Evolutionary conservation across 305 asterid species (phyloP).

Genomic region (Solanum hybrid): DNA sequence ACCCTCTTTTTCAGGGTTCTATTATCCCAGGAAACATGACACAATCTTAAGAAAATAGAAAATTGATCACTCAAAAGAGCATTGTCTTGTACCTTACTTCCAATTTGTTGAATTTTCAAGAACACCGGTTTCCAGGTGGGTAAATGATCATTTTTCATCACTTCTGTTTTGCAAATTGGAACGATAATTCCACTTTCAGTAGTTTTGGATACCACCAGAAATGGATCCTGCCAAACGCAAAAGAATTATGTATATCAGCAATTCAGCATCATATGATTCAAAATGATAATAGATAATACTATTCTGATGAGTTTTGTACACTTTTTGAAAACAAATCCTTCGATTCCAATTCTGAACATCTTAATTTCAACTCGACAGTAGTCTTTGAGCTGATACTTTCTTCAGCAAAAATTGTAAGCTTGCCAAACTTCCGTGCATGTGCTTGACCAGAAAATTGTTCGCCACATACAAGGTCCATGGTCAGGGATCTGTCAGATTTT

Average conservation of each 20-base stretch:
- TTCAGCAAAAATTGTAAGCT: constrained; percentile 68
- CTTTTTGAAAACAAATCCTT: constrained; percentile 92
- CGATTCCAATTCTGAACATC: constrained; percentile 85
- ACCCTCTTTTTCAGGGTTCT: neutral
- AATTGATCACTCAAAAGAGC: neutral
- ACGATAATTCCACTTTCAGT: constrained; percentile 57
- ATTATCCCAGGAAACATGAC: neutral
- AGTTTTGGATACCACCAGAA: constrained; percentile 68
- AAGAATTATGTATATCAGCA: constrained; percentile 14
- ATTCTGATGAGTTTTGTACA: constrained; percentile 34
- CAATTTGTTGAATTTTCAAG: constrained; percentile 84
- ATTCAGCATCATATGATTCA: constrained; percentile 12
- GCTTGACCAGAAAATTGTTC: constrained; percentile 37
- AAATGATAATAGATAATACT: constrained; percentile 6
- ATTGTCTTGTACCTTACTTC: constrained; percentile 74
- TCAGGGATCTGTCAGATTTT: constrained; percentile 45
- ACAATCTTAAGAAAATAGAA: neutral
- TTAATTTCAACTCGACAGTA: constrained; percentile 58
- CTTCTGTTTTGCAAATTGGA: constrained; percentile 97
- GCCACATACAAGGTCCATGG: constrained; percentile 48
- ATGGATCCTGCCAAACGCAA: constrained; percentile 76
- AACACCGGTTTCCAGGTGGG: constrained; percentile 77
- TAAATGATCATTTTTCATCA: constrained; percentile 63
- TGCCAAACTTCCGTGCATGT: constrained; percentile 44
- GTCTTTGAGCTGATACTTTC: constrained; percentile 80